Conservation (phyloP, 106 monocot species). For the Apostasia shenzhenica region DNA sequence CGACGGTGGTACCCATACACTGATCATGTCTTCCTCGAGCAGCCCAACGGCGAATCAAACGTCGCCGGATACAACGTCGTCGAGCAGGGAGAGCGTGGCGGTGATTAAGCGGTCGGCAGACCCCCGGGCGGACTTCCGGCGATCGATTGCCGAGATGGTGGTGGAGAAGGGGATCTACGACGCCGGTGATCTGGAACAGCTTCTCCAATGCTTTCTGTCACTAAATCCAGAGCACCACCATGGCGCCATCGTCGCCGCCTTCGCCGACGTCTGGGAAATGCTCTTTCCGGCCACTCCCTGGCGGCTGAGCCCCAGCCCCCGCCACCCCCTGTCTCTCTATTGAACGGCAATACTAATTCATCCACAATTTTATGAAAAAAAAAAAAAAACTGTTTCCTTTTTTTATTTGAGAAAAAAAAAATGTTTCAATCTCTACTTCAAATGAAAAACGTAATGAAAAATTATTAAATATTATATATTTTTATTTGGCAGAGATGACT, state of each 20-base stretch:
- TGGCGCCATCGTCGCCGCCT: conserved; percentile 48
- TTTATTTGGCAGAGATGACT: too few species aligned
- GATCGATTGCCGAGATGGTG: conserved; percentile 91
- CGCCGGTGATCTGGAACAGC: conserved; percentile 46
- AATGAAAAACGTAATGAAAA: too few species aligned
- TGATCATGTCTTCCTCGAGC: conserved; percentile 11
- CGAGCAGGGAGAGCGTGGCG: conserved; percentile 52
- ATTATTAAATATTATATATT: too few species aligned
- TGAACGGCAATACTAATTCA: too few species aligned
- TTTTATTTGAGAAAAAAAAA: too few species aligned
- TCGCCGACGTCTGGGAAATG: conserved; percentile 54
- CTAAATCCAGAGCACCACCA: conserved; percentile 65
- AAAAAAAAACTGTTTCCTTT: too few species aligned
- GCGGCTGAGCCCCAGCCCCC: background rate
- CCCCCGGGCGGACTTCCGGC: conserved; percentile 68
- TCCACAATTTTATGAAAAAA: too few species aligned
- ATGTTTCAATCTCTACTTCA: too few species aligned
- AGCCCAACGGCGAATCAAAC: conserved; percentile 2
- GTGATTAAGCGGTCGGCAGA: conserved; percentile 74
- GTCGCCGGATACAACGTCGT: conserved; percentile 11
- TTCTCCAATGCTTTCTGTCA: conserved; percentile 68
- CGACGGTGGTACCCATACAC: conserved; percentile 12
- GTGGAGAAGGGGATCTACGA: conserved; percentile 75
- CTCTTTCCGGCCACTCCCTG: conserved; percentile 24
- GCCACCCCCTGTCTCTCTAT: too few species aligned